These are phyloP conservation scores for Penicillium psychrofluorescens DNA, from an alignment of 495 filamentous ascomycete genomes.

Conservation along the genomic window DNA sequence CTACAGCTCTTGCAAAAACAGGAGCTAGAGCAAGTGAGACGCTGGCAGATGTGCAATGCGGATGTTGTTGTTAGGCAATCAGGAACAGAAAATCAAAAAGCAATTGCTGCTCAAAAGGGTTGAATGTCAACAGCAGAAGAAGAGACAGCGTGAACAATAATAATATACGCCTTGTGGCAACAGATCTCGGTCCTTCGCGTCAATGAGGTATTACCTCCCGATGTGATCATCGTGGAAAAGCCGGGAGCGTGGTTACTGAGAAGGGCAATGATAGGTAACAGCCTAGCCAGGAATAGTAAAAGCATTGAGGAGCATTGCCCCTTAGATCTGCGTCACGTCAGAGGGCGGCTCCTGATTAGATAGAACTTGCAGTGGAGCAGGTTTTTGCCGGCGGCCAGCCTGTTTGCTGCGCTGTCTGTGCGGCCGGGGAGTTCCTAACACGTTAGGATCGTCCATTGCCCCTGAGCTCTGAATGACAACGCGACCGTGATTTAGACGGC, in stretches of 20 bases:
- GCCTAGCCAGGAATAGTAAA: slow-evolving; percentile 3
- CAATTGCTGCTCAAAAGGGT: not conserved
- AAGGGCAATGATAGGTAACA: slow-evolving; percentile 2
- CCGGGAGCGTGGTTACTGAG: not conserved
- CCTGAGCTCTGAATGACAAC: slow-evolving; percentile 3
- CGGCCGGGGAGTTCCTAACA: not conserved
- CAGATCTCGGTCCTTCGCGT: not conserved
- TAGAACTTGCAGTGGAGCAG: not conserved
- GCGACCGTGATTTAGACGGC: not conserved
- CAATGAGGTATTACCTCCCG: not conserved
- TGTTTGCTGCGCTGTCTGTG: slow-evolving; percentile 8
- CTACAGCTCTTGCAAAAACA: not conserved
- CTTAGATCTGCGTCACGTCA: slow-evolving; percentile 2
- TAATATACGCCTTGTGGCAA: not conserved
- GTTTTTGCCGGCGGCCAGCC: slow-evolving; percentile 6
- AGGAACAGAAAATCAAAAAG: not conserved
- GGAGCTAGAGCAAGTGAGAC: not conserved
- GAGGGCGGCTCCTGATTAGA: slow-evolving; percentile 4
- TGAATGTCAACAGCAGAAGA: not conserved
- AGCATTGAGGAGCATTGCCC: not conserved
- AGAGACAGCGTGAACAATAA: slow-evolving; percentile 1
- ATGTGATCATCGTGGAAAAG: slow-evolving; percentile 5
- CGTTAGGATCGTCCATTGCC: slow-evolving; percentile 5
- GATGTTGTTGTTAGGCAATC: not conserved
- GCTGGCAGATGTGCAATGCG: not conserved